A percentile compares a stretch with the other conserved stretches of the same genome.
Conservation (phyloP, 306 rosid species). For the Lotus japonicus region DNA sequence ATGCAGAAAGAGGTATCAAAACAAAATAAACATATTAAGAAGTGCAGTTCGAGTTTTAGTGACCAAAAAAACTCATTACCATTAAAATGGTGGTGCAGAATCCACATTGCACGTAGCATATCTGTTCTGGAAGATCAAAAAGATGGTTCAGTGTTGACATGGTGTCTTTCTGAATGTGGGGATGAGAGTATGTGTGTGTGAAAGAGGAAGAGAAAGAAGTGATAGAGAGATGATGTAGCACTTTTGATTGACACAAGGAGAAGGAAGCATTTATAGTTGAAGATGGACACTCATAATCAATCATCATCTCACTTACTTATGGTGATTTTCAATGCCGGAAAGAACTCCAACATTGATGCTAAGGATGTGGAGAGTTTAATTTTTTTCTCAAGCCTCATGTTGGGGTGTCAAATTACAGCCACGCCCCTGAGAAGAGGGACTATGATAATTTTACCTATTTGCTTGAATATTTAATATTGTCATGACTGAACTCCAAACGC, state of each 20-base stretch:
- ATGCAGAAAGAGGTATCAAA: neutral
- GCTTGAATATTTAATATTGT: no score
- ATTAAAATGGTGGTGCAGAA: slow-evolving; percentile 71
- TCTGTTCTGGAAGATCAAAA: slow-evolving; percentile 75
- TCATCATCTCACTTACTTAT: slow-evolving; percentile 22
- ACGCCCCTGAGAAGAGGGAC: slow-evolving; percentile 20
- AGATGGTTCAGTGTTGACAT: slow-evolving; percentile 66
- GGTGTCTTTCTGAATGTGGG: neutral
- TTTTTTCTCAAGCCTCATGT: slow-evolving; percentile 5
- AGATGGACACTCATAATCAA: slow-evolving; percentile 31
- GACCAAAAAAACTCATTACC: slow-evolving; percentile 32
- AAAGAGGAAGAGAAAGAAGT: slow-evolving; percentile 5
- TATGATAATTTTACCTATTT: slow-evolving; percentile 4
- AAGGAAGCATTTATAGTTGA: slow-evolving; percentile 43
- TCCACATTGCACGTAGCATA: slow-evolving; percentile 88
- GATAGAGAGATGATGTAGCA: slow-evolving; percentile 16
- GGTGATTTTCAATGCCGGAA: slow-evolving; percentile 33
- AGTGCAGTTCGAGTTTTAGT: neutral
- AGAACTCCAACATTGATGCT: slow-evolving; percentile 21
- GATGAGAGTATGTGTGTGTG: neutral
- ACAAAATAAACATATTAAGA: neutral
- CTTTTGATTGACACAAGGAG: slow-evolving; percentile 18
- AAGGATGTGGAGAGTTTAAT: neutral
- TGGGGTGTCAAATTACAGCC: slow-evolving; percentile 20
- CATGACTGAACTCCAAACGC: no score